Evolutionary conservation across 2,329 filamentous ascomycete genomes (phyloP), one percentile per base, ranked within the genome.

Genomic region (Penicillium sp.): DNA sequence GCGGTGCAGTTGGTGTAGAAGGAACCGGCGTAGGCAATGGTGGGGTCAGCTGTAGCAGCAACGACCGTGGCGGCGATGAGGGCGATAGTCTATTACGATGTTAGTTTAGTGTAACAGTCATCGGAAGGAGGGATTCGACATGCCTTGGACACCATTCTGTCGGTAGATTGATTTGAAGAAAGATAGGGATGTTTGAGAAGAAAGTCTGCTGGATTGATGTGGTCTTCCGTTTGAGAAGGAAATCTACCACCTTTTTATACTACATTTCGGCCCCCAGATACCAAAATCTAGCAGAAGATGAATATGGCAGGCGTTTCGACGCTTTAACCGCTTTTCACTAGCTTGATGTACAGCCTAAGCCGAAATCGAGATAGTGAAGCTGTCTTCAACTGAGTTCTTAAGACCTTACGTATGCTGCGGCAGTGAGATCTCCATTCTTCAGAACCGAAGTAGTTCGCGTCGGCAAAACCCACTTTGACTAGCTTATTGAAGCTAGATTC

Each of bases 1-100:
- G 44, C 48, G 3, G 44, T 29, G 23, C 46, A 53, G 33, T 56
- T 57, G 26, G 39, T 14, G 19, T 42, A 31, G 14, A 21, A 54
- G 48, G 33, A 58, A n/a, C 29, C 56, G 16, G 51, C 56, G 21
- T 58, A 58, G 13, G 43, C 43, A 3, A 58, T 37, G 13, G 52
- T 58, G 16, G 56, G 56, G 35, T 52, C 45, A 1, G 49, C 50
- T 26, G 42, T 33, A 5, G 26, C 44, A 16, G 27, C 27, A 14
- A 37, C 53, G 19, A 23, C 46, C 11, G 50, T 5, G 33, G 48
- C 11, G 29, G 46, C 19, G 14, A 49, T 37, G 46, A 49, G 11
- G 29, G 46, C 10, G 11, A 31, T 11, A 4, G n/a, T 49, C 46
- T 49, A 9, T 10, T 33, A 37, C n/a, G 4, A 23, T 35, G 13